These are phyloP conservation scores for Zhuliangozyma blackwelliae DNA, from an alignment of 1,139 yeast genomes.

Conservation along the genomic window DNA sequence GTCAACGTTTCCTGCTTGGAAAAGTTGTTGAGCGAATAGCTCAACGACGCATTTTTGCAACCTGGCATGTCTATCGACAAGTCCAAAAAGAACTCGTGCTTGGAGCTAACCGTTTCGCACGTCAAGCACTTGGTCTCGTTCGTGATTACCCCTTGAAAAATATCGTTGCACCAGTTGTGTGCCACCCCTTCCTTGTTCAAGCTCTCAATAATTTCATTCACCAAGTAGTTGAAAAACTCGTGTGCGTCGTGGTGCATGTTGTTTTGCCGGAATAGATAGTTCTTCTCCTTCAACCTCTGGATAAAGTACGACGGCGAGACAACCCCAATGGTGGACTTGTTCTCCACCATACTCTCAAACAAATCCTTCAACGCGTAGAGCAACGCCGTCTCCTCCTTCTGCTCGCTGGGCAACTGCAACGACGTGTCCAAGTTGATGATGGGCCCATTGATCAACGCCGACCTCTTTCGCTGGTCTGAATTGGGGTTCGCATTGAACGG, in stretches of 20 bases:
- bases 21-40: constrained; percentile 72
- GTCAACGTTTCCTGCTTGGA: constrained; percentile 82
- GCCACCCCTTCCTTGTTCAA: constrained; percentile 40
- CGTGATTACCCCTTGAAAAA: constrained; percentile 82
- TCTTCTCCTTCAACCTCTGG: constrained; percentile 72
- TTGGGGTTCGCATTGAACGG: constrained; percentile 50
- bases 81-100: constrained; percentile 85
- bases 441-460: constrained; percentile 81
- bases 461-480: constrained; percentile 73
- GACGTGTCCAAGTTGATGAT: constrained; percentile 75
- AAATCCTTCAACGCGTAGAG: constrained; percentile 78
- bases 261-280: constrained; percentile 77
- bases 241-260: constrained; percentile 98
- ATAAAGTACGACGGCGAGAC: constrained; percentile 78
- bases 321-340: constrained; percentile 67
- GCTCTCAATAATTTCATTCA: constrained; percentile 77
- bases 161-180: constrained; percentile 56
- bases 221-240: constrained; percentile 82
- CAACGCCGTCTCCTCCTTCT: constrained; percentile 51
- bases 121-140: constrained; percentile 87
- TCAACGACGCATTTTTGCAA: constrained; percentile 61
- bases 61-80: constrained; percentile 81
- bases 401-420: constrained; percentile 34
- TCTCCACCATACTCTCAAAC: constrained; percentile 79
- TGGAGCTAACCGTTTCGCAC: constrained; percentile 81